phyloP scores from a whole-genome alignment of 352 stramenopile genomes.

The Pythium folliculosum region DNA sequence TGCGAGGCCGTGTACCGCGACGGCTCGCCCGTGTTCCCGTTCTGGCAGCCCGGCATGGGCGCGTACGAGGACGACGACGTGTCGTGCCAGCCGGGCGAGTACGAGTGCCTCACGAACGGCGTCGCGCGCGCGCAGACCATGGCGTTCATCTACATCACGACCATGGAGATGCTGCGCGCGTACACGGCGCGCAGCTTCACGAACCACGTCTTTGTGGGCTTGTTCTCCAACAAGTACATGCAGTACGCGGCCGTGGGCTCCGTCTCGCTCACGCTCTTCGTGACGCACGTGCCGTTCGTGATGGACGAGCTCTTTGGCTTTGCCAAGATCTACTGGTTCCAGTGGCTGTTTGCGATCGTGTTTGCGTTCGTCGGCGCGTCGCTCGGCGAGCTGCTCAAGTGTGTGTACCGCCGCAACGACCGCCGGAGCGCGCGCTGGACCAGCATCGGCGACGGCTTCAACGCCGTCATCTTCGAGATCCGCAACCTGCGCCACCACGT shows the following conservation, averaged over 20 bases:
- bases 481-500: conserved; percentile 50
- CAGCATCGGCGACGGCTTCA: conserved; percentile 42
- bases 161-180: conserved; percentile 76
- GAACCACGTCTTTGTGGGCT: conserved; percentile 52
- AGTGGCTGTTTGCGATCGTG: conserved; percentile 46
- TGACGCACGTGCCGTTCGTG: conserved; percentile 55
- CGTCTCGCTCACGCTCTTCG: conserved; percentile 49
- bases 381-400: conserved; percentile 45
- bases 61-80: conserved; percentile 40
- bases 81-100: conserved; percentile 60
- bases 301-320: conserved; percentile 70
- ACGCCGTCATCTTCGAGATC: conserved; percentile 42
- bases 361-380: conserved; percentile 36
- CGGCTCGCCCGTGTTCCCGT: conserved; percentile 61
- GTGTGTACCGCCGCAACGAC: conserved; percentile 40
- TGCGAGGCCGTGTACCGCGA: conserved; percentile 45
- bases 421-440: conserved; percentile 32
- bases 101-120: conserved; percentile 58
- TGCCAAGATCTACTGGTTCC: conserved; percentile 60
- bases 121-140: conserved; percentile 70
- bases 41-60: conserved; percentile 24
- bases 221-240: conserved; percentile 75
- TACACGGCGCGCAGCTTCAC: conserved; percentile 79
- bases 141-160: conserved; percentile 65
- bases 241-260: conserved; percentile 54